Evolutionary conservation across 208 protist genomes (phyloP).

Genomic region (Tritrichomonas foetus): DNA sequence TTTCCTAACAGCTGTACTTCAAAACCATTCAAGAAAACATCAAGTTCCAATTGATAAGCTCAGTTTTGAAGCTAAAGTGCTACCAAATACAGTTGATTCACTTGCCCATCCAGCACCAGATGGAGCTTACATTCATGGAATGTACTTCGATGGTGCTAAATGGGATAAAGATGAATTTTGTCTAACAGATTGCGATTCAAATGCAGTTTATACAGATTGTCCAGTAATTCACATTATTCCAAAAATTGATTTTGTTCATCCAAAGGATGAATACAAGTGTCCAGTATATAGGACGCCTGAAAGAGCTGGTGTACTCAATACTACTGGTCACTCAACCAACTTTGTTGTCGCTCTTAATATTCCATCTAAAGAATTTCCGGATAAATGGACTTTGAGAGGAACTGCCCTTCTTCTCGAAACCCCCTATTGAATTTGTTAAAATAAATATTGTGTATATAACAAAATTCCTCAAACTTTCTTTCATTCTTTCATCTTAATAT

Average conservation of each 20-base stretch:
- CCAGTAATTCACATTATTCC: neutral
- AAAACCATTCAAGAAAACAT: slow-evolving; percentile 81
- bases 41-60: slow-evolving; percentile 87
- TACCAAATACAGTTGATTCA: slow-evolving; percentile 58
- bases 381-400: slow-evolving; percentile 86
- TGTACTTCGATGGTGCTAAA: slow-evolving; percentile 85
- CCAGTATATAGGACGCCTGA: slow-evolving; percentile 1
- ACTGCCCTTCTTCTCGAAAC: slow-evolving; percentile 56
- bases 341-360: slow-evolving; percentile 87
- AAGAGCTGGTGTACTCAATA: slow-evolving; percentile 67
- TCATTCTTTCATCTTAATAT: too few species aligned
- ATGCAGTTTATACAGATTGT: neutral
- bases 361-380: slow-evolving; percentile 68
- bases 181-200: neutral
- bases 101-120: slow-evolving; percentile 62
- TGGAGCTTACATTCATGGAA: slow-evolving; percentile 87
- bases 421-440: neutral
- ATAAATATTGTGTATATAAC: neutral
- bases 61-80: slow-evolving; percentile 76
- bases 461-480: too few species aligned
- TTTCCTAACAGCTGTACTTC: slow-evolving; percentile 91
- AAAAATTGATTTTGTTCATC: neutral
- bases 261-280: slow-evolving; percentile 45
- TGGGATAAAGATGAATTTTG: slow-evolving; percentile 59
- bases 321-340: slow-evolving; percentile 97